phyloP scores from a whole-genome alignment of 768 basidiomycete species.

The Lactifluus pinguis region DNA sequence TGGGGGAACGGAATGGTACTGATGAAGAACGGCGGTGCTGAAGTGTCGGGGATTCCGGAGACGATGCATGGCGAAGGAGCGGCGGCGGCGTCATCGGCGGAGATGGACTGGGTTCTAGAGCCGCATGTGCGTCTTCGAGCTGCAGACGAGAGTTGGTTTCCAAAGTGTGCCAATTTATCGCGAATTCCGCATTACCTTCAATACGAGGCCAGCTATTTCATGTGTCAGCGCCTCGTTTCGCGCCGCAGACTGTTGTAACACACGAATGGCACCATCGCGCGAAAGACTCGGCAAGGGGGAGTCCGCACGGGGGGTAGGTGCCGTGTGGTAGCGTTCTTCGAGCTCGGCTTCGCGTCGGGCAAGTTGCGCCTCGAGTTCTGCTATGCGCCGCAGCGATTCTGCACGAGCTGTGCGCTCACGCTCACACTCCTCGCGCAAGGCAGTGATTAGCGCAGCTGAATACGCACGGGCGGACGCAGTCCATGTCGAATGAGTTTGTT shows the following conservation, averaged over 20 bases:
- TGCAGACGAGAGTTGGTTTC: not conserved
- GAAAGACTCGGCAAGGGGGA: conserved; percentile 8
- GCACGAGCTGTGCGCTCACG: conserved; percentile 34
- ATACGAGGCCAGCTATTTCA: conserved; percentile 9
- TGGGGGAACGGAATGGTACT: not conserved
- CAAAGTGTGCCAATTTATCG: not conserved
- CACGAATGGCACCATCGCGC: conserved; percentile 17
- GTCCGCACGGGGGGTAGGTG: not conserved
- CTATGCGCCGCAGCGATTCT: conserved; percentile 34
- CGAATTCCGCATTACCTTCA: conserved; percentile 4
- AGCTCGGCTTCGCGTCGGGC: conserved; percentile 51
- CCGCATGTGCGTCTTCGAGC: conserved; percentile 12
- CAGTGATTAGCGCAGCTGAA: conserved; percentile 36
- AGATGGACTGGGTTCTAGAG: not conserved
- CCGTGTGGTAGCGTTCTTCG: conserved; percentile 23
- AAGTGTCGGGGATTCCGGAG: conserved; percentile 2
- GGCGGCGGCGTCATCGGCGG: not conserved
- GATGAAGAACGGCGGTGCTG: not conserved
- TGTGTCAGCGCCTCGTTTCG: conserved; percentile 12
- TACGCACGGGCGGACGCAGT: conserved; percentile 28
- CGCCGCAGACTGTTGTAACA: conserved; percentile 13
- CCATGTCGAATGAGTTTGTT: conserved; percentile 21
- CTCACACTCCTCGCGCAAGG: conserved; percentile 36
- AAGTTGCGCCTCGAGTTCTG: conserved; percentile 42
- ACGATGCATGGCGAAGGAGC: not conserved